Conservation (phyloP, 2,329 filamentous ascomycete species). For the Talaromyces piceae region DNA sequence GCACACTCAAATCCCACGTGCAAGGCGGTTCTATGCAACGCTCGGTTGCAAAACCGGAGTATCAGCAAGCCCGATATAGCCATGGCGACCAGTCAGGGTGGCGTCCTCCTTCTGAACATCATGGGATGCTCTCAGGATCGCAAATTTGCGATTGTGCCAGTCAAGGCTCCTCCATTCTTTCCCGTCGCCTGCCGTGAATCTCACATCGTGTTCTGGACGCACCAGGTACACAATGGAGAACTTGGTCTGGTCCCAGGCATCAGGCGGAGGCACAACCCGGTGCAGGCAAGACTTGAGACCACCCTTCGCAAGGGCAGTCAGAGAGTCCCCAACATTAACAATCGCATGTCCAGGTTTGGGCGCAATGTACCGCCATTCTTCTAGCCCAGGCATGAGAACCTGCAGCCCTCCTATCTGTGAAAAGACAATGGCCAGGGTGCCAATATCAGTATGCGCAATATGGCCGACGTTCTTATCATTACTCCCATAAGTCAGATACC, state of each 20-base stretch:
- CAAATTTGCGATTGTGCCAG: neutral
- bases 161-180: neutral
- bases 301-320: slow-evolving; percentile 23
- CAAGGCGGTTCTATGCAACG: no score
- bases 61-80: neutral
- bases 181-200: neutral
- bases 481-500: neutral
- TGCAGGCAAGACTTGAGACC: slow-evolving; percentile 1
- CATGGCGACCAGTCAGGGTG: neutral
- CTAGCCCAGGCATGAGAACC: slow-evolving; percentile 44
- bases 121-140: neutral
- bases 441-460: slow-evolving; percentile 41
- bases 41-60: neutral
- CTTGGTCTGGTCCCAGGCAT: neutral
- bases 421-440: slow-evolving; percentile 50
- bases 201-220: neutral
- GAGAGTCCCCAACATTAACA: slow-evolving; percentile 53
- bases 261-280: neutral
- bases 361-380: slow-evolving; percentile 48
- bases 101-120: neutral
- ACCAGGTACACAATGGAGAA: neutral
- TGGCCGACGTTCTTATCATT: neutral
- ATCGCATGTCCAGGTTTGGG: slow-evolving; percentile 47
- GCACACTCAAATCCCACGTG: no score
- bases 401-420: slow-evolving; percentile 52